Conservation (phyloP, 1,284 basidiomycete genomes). For the Agroathelia rolfsii region DNA sequence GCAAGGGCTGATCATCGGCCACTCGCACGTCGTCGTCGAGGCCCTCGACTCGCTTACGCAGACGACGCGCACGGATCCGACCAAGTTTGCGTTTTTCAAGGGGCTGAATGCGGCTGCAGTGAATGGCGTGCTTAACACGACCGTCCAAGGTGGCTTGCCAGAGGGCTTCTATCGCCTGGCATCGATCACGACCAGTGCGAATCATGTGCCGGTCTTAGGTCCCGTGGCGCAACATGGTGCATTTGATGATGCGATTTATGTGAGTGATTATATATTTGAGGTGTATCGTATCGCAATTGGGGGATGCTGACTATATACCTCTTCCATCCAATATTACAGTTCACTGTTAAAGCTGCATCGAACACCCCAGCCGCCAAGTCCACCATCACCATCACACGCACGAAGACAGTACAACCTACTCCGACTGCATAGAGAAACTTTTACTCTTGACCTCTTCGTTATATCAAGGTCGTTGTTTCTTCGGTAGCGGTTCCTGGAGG, state of each 20-base stretch:
- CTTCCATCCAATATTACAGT: slow-evolving; percentile 12
- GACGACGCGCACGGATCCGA: slow-evolving; percentile 44
- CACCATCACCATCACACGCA: too few species aligned
- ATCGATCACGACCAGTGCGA: slow-evolving; percentile 44
- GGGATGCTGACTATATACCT: background rate
- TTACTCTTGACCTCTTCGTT: too few species aligned
- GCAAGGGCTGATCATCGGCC: slow-evolving; percentile 44
- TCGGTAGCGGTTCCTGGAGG: too few species aligned
- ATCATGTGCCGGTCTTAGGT: slow-evolving; percentile 45
- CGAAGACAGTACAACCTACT: too few species aligned
- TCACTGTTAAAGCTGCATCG: slow-evolving; percentile 18
- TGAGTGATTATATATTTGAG: slow-evolving; percentile 28
- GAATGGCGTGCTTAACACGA: slow-evolving; percentile 39
- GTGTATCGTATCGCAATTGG: background rate
- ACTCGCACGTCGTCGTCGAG: slow-evolving; percentile 60
- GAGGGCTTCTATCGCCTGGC: slow-evolving; percentile 52
- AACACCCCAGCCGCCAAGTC: too few species aligned
- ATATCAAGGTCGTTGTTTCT: too few species aligned
- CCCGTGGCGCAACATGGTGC: slow-evolving; percentile 42
- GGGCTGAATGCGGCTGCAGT: slow-evolving; percentile 40
- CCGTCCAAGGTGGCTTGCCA: slow-evolving; percentile 46
- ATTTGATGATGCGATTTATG: slow-evolving; percentile 42
- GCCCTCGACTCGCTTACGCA: slow-evolving; percentile 34
- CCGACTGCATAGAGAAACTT: too few species aligned
- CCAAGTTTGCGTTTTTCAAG: slow-evolving; percentile 61